A percentile compares a stretch with the other conserved stretches of the same genome.
These are phyloP conservation scores for Fraxinus quadrangulata DNA, from an alignment of 257 asterid genomes.

Conservation along the genomic window DNA sequence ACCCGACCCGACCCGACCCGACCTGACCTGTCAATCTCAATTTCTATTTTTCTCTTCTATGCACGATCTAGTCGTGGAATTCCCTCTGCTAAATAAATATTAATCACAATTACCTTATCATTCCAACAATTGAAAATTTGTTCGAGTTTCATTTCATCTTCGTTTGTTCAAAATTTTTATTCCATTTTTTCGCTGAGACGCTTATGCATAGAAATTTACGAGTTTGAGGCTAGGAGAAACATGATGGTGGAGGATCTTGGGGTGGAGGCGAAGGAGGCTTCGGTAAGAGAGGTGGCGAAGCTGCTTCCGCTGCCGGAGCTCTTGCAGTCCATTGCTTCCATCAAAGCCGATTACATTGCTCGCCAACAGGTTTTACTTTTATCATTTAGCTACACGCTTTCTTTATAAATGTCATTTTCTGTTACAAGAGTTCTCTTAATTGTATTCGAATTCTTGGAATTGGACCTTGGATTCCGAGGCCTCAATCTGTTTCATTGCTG, in stretches of 20 bases:
- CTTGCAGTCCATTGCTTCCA: constrained; percentile 79
- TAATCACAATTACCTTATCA: background rate
- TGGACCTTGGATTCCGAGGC: constrained; percentile 1
- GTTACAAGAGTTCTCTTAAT: constrained; percentile 14
- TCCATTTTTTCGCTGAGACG: no score
- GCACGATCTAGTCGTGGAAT: background rate
- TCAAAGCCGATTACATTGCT: constrained; percentile 88
- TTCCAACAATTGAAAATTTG: background rate
- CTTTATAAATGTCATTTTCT: constrained; percentile 9
- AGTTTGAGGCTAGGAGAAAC: constrained; percentile 3
- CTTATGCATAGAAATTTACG: background rate
- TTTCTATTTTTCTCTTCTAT: no score
- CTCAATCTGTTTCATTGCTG: background rate
- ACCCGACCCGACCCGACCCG: no score
- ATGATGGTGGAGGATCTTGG: constrained; percentile 97
- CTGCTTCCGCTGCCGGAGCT: constrained; percentile 94
- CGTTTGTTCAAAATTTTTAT: background rate
- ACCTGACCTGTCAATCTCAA: no score
- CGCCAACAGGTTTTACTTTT: constrained; percentile 74
- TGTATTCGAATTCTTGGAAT: constrained; percentile 24
- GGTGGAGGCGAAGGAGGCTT: constrained; percentile 93
- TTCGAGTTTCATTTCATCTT: background rate
- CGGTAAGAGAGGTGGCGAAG: constrained; percentile 95
- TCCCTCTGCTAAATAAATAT: background rate
- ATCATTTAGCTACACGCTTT: background rate